phyloP scores from a whole-genome alignment of 2,329 filamentous ascomycete species.

The Massarina eburnea region DNA sequence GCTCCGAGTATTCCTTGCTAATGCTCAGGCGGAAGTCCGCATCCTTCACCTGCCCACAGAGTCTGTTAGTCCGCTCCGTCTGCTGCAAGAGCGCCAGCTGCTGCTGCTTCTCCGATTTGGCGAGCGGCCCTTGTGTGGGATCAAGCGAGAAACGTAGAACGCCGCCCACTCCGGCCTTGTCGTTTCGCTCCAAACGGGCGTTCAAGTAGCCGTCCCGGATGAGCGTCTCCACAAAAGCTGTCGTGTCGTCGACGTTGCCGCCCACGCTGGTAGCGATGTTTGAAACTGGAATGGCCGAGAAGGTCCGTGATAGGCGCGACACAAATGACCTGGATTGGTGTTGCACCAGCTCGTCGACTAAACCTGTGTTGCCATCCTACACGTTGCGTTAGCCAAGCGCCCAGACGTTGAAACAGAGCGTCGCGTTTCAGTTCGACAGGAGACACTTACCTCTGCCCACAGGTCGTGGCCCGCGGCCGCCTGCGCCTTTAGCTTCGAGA shows the following conservation, averaged over 20 bases:
- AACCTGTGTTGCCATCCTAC: conserved; percentile 69
- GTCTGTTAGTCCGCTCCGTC: conserved; percentile 51
- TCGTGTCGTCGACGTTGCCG: conserved; percentile 53
- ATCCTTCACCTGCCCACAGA: conserved; percentile 56
- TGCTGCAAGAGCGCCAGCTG: conserved; percentile 52
- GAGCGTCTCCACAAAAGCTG: conserved; percentile 56
- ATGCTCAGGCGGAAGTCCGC: conserved; percentile 59
- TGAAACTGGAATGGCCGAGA: conserved; percentile 62
- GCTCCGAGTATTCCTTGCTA: conserved; percentile 61
- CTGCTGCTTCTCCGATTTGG: conserved; percentile 44
- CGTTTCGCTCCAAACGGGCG: conserved; percentile 52
- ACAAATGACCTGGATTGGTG: conserved; percentile 78
- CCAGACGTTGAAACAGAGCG: conserved; percentile 8
- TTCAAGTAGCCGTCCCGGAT: conserved; percentile 54
- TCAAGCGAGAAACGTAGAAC: conserved; percentile 58
- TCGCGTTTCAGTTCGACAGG: conserved; percentile 14
- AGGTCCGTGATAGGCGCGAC: conserved; percentile 70
- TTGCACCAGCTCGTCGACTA: conserved; percentile 69
- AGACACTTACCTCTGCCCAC: conserved; percentile 59
- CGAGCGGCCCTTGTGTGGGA: conserved; percentile 38
- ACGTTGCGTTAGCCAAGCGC: conserved; percentile 19
- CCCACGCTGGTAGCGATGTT: conserved; percentile 56
- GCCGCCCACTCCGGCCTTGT: conserved; percentile 41
- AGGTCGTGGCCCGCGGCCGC: conserved; percentile 59
- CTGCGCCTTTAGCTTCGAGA: conserved; percentile 64